phyloP scores from a whole-genome alignment of 768 basidiomycete genomes.

The Neoboletus subvelutipes region DNA sequence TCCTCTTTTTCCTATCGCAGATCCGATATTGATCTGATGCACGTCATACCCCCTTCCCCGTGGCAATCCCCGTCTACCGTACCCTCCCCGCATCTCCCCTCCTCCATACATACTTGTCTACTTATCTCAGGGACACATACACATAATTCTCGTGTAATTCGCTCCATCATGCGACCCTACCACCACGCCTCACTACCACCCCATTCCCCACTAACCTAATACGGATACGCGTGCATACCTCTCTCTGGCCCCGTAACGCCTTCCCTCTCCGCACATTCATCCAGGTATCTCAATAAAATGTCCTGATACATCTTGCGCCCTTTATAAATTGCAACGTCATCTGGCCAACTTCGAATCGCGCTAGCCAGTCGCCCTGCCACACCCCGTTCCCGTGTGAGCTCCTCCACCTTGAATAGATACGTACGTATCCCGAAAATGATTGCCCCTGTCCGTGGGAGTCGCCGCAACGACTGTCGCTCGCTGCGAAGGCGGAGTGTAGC shows the following conservation, averaged over 20 bases:
- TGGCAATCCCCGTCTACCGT: background rate
- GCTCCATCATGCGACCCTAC: constrained; percentile 2
- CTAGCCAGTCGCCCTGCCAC: constrained; percentile 62
- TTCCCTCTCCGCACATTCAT: constrained; percentile 19
- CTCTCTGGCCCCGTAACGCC: constrained; percentile 5
- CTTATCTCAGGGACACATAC: too few relatives aligned
- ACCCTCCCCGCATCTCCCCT: background rate
- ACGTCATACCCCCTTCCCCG: constrained; percentile 31
- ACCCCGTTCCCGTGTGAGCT: constrained; percentile 52
- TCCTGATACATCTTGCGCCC: constrained; percentile 28
- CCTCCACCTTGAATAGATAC: constrained; percentile 55
- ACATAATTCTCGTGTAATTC: background rate
- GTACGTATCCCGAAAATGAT: constrained; percentile 70
- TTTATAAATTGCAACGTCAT: constrained; percentile 45
- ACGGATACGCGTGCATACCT: constrained; percentile 14
- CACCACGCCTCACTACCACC: constrained; percentile 6
- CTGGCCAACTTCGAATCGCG: constrained; percentile 64
- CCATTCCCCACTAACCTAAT: constrained; percentile 12
- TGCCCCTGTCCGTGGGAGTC: constrained; percentile 62
- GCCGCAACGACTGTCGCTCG: constrained; percentile 66
- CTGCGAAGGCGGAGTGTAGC: constrained; percentile 53
- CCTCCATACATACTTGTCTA: background rate
- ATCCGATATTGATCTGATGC: constrained; percentile 36
- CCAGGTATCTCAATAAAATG: constrained; percentile 18
- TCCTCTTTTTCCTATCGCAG: constrained; percentile 31